These are phyloP conservation scores for Bondarzewia mesenterica DNA, from an alignment of 1,284 basidiomycete genomes.

Conservation along the genomic window DNA sequence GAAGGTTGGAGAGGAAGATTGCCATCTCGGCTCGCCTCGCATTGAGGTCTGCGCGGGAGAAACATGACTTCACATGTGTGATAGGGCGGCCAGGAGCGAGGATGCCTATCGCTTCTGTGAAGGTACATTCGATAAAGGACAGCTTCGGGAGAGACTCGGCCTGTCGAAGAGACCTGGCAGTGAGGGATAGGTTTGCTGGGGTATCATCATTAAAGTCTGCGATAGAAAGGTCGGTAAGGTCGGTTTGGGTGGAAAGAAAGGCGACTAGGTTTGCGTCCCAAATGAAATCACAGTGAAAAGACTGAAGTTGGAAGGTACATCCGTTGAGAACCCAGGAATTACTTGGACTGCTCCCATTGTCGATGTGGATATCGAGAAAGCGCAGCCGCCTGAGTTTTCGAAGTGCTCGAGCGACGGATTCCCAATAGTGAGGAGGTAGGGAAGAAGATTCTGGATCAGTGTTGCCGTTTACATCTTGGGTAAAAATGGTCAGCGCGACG, in stretches of 20 bases:
- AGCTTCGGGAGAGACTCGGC: slow-evolving; percentile 36
- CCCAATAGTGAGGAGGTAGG: slow-evolving; percentile 40
- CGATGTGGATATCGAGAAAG: slow-evolving; percentile 44
- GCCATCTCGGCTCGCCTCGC: slow-evolving; percentile 46
- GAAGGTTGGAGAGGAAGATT: slow-evolving; percentile 36
- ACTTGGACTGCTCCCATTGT: slow-evolving; percentile 29
- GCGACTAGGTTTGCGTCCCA: slow-evolving; percentile 48
- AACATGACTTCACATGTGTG: slow-evolving; percentile 57
- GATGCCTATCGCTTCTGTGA: slow-evolving; percentile 48
- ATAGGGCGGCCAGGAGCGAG: slow-evolving; percentile 51
- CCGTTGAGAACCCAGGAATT: slow-evolving; percentile 44
- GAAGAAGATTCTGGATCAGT: slow-evolving; percentile 7
- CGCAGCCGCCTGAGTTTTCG: slow-evolving; percentile 34
- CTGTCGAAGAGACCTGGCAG: slow-evolving; percentile 19
- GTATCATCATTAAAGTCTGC: slow-evolving; percentile 40
- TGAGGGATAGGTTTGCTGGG: slow-evolving; percentile 13
- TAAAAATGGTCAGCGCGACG: slow-evolving; percentile 42
- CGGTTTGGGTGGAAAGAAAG: slow-evolving; percentile 44
- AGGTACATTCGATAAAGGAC: slow-evolving; percentile 53
- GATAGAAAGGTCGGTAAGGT: slow-evolving; percentile 49
- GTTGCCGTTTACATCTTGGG: slow-evolving; percentile 17
- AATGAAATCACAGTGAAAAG: slow-evolving; percentile 55
- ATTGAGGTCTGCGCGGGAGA: slow-evolving; percentile 38
- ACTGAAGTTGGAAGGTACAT: slow-evolving; percentile 42
- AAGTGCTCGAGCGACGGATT: slow-evolving; percentile 37